Evolutionary conservation across 2,329 filamentous ascomycete species (phyloP).

Genomic region (Ilyonectria sp.): DNA sequence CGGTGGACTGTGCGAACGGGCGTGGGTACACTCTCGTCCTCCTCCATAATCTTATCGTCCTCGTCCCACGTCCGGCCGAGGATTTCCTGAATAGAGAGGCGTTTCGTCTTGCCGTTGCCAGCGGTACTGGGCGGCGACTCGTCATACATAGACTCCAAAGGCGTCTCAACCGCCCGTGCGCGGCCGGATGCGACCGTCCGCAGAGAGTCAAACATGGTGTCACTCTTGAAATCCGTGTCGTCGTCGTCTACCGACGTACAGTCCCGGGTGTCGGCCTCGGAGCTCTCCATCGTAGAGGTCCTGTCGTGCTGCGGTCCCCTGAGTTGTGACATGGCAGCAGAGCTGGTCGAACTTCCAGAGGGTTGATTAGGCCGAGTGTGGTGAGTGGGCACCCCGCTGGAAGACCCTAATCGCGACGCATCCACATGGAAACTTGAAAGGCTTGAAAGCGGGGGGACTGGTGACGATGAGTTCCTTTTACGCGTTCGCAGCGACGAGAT

Average conservation of each 20-base stretch:
- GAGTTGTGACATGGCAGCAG: constrained; percentile 58
- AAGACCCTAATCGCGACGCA: constrained; percentile 62
- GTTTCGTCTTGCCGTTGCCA: constrained; percentile 67
- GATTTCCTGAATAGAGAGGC: constrained; percentile 73
- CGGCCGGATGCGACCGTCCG: constrained; percentile 79
- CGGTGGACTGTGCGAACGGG: constrained; percentile 61
- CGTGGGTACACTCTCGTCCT: constrained; percentile 71
- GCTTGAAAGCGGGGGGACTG: constrained; percentile 68
- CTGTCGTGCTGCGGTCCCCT: constrained; percentile 52
- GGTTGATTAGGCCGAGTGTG: constrained; percentile 59
- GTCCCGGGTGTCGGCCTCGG: constrained; percentile 77
- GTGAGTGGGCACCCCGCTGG: constrained; percentile 55
- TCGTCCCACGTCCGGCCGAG: constrained; percentile 69
- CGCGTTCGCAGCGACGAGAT: constrained; percentile 48
- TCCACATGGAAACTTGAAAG: constrained; percentile 71
- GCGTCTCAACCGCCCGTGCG: constrained; percentile 77
- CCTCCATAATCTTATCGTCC: constrained; percentile 72
- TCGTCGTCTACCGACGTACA: constrained; percentile 81
- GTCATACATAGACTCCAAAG: constrained; percentile 85
- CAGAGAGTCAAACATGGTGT: constrained; percentile 83
- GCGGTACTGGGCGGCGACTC: constrained; percentile 78
- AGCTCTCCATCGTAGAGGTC: constrained; percentile 76
- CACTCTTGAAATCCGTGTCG: constrained; percentile 84
- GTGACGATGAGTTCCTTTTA: constrained; percentile 67
- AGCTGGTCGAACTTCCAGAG: constrained; percentile 60